Evolutionary conservation across 805 yeast genomes (phyloP).

Genomic region (Ogataea parapolymorpha): DNA sequence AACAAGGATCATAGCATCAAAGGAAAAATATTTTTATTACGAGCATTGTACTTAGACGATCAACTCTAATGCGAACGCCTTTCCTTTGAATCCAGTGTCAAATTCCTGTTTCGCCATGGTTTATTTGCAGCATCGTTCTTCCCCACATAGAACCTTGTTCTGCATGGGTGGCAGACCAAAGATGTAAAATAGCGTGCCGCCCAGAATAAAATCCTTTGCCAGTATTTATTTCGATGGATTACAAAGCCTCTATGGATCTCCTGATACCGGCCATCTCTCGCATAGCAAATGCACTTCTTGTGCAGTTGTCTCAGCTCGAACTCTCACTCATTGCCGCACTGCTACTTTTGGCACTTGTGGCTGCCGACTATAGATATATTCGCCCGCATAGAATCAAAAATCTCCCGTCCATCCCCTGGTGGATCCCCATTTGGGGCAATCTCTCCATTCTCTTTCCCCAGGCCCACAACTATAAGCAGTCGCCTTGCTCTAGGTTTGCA

Average conservation of each 20-base stretch:
- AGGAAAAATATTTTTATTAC: too few relatives aligned
- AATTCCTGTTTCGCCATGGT: too few relatives aligned
- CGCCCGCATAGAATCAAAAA: conserved; percentile 18
- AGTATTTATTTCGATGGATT: conserved; percentile 2
- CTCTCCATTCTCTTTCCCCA: conserved; percentile 26
- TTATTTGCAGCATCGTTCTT: neutral
- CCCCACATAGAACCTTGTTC: neutral
- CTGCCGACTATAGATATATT: conserved; percentile 6
- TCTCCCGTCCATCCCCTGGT: conserved; percentile 18
- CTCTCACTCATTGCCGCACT: too few relatives aligned
- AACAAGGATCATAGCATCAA: too few relatives aligned
- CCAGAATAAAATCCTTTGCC: conserved; percentile 7
- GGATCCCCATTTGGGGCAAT: conserved; percentile 28
- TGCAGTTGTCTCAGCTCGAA: neutral
- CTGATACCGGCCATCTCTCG: neutral
- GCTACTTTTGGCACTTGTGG: neutral
- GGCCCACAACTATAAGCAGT: conserved; percentile 14
- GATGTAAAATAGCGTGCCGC: conserved; percentile 4
- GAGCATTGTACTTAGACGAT: too few relatives aligned
- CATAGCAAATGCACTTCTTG: neutral
- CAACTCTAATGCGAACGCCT: too few relatives aligned
- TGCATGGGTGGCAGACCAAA: neutral
- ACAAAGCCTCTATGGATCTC: neutral
- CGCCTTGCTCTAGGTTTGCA: conserved; percentile 48
- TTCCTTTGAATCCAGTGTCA: too few relatives aligned